Percentiles rank a stretch among this genome's conserved stretches.
Evolutionary conservation across 495 filamentous ascomycete genomes (phyloP).

Genomic region (Talaromyces trachyspermus): DNA sequence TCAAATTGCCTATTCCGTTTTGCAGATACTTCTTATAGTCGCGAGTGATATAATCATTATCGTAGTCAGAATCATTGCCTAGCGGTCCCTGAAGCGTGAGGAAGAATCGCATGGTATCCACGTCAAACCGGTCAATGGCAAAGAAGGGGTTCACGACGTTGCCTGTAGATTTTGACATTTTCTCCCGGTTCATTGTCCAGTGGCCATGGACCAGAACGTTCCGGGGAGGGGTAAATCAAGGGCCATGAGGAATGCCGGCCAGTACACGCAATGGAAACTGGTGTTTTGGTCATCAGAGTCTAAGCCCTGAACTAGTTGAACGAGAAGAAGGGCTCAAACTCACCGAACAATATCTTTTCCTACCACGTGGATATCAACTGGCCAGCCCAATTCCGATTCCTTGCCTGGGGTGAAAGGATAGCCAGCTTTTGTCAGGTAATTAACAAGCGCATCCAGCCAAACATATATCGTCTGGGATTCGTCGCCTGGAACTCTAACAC

Average conservation of each 20-base stretch:
- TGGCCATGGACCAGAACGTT: conserved; percentile 83
- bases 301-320: too few species aligned
- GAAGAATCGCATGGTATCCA: conserved; percentile 84
- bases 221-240: conserved; percentile 77
- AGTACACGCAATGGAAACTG: conserved; percentile 92
- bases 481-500: conserved; percentile 83
- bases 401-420: conserved; percentile 71
- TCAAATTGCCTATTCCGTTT: conserved; percentile 69
- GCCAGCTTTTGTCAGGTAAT: conserved; percentile 81
- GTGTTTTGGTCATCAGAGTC: background rate
- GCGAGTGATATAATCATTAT: conserved; percentile 64
- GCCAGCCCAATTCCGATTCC: conserved; percentile 65
- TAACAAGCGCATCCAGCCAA: conserved; percentile 92
- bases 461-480: conserved; percentile 89
- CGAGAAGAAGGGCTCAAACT: too few species aligned
- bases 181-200: conserved; percentile 82
- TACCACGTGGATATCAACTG: conserved; percentile 83
- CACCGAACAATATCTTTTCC: conserved; percentile 90
- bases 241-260: conserved; percentile 93
- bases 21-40: conserved; percentile 75
- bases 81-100: conserved; percentile 71
- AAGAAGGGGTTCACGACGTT: conserved; percentile 95
- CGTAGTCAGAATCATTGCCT: conserved; percentile 70
- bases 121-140: conserved; percentile 80
- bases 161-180: conserved; percentile 94